Percentiles rank a stretch among this genome's conserved stretches.
Conservation (phyloP, 2,329 filamentous ascomycete genomes). For the Beauveria scarabaeidicola region DNA sequence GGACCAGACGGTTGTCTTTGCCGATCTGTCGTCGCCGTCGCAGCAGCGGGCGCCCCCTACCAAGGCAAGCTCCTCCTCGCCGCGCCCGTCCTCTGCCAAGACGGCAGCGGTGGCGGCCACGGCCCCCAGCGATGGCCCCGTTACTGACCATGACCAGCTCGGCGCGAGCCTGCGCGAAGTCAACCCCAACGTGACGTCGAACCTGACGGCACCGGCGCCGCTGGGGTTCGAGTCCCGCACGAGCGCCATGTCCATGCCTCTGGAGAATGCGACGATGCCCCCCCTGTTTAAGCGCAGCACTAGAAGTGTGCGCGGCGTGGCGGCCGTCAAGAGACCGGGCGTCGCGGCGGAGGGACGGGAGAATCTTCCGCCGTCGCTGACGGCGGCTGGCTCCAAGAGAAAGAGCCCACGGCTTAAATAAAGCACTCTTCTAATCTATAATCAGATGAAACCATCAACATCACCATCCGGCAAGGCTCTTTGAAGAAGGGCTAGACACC, state of each 20-base stretch:
- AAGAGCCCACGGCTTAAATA: conserved; percentile 46
- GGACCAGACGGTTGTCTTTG: conserved; percentile 33
- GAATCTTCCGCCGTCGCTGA: conserved; percentile 35
- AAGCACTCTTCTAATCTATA: not conserved
- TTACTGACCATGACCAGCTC: conserved; percentile 24
- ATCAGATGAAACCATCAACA: not conserved
- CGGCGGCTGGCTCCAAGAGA: conserved; percentile 32
- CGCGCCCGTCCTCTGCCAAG: conserved; percentile 15
- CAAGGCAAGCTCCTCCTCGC: conserved; percentile 11
- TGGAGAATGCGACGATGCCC: conserved; percentile 34
- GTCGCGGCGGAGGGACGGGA: conserved; percentile 38
- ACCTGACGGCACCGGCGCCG: conserved; percentile 26
- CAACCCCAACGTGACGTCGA: conserved; percentile 42
- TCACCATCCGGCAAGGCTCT: not conserved
- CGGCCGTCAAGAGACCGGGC: conserved; percentile 26
- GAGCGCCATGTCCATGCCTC: conserved; percentile 33
- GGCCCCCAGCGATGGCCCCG: conserved; percentile 14
- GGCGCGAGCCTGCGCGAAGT: conserved; percentile 46
- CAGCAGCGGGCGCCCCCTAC: not conserved
- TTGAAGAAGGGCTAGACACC: not conserved
- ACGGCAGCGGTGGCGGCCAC: conserved; percentile 6
- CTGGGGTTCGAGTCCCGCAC: conserved; percentile 33
- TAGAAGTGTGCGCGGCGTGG: conserved; percentile 18
- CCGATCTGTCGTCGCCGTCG: conserved; percentile 24
- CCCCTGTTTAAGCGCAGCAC: conserved; percentile 40